Percentiles rank a stretch among this genome's conserved stretches.
Conservation (phyloP, 2,329 filamentous ascomycete genomes). For the Beauveria pseudobassiana region DNA sequence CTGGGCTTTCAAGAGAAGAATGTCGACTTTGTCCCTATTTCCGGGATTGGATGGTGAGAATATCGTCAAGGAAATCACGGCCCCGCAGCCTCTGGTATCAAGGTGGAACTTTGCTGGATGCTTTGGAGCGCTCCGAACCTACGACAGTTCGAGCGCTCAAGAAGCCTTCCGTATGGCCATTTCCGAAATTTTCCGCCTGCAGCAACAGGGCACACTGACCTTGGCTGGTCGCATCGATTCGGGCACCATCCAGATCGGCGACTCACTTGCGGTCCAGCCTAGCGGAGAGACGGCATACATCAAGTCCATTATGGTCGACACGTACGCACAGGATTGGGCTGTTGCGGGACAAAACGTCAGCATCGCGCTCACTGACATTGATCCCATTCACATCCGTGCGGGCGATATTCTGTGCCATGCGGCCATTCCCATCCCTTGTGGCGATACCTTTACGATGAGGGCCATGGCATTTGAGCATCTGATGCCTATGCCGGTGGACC, state of each 20-base stretch:
- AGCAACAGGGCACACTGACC: conserved; percentile 72
- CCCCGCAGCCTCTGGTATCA: conserved; percentile 68
- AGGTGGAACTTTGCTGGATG: conserved; percentile 71
- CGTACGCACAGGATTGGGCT: conserved; percentile 72
- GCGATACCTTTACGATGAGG: conserved; percentile 72
- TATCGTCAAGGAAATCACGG: conserved; percentile 54
- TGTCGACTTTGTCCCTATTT: conserved; percentile 81
- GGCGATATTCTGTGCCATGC: conserved; percentile 82
- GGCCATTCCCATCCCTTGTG: conserved; percentile 57
- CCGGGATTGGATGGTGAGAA: conserved; percentile 87
- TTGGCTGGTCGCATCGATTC: conserved; percentile 80
- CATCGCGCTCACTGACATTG: conserved; percentile 78
- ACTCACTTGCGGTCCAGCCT: conserved; percentile 71
- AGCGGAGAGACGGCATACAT: conserved; percentile 73
- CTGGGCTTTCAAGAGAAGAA: conserved; percentile 79
- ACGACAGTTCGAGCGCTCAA: conserved; percentile 57
- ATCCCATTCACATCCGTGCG: conserved; percentile 70
- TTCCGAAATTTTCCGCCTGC: conserved; percentile 75
- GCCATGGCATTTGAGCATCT: conserved; percentile 84
- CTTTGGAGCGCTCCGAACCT: conserved; percentile 76
- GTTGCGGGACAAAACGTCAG: conserved; percentile 86
- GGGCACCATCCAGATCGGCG: conserved; percentile 77
- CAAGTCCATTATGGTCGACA: conserved; percentile 73
- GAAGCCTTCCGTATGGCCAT: conserved; percentile 82
- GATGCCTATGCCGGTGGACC: conserved; percentile 80